Base-by-base conservation (phyloP, 2,329 filamentous ascomycete genomes). In the Fusarium armeniacum region DNA sequence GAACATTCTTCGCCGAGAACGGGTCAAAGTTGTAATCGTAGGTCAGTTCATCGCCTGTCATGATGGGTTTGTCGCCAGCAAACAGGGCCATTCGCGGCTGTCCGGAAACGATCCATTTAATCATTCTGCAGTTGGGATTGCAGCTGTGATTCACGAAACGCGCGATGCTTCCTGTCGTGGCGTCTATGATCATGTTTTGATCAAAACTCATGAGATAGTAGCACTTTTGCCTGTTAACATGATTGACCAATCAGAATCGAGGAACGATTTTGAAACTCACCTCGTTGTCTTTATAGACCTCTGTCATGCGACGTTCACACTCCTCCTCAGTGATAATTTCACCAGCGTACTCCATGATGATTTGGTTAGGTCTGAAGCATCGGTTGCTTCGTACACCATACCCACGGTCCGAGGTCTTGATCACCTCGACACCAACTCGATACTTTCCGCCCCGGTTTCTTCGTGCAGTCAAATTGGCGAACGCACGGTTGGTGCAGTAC, bases 141-240 rank as follows among this genome's bases (percentile, higher is more conserved):
- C 96, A 99, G 20, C 94, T 97, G 79, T 99, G 96, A 78, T 99
- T 99, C 78, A 99, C 94, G 79, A 99, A 99, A 58, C 96, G 92
- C 75, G 96, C 95, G 80, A 98, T 97, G 71, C 93, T 97, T 75
- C 96, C 96, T 58, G 93, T 93, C 30, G 94, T 98, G 35, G 95
- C 96, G 82, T 99, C 96, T 70, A 99, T 97, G 75, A 98, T 97
- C 90, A 98, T 96, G 80, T 97, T 96, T 79, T 98, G 94, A 77
- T 98, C 94, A 78, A 98, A 98, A 58, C 93, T 94, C 96, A 99
- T 99, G 51, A 99, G 85, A 79, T 99, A 99, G 80, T 97, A 98
- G 81, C 94, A 97, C 93, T 97, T 73, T 97, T 22, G 38, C 65
- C 58, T 58, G 61, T 73, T 53, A 65, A 43, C 47, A 24, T 41